phyloP scores from a whole-genome alignment of 2,329 filamentous ascomycete species.

The Botrytis paeoniae region DNA sequence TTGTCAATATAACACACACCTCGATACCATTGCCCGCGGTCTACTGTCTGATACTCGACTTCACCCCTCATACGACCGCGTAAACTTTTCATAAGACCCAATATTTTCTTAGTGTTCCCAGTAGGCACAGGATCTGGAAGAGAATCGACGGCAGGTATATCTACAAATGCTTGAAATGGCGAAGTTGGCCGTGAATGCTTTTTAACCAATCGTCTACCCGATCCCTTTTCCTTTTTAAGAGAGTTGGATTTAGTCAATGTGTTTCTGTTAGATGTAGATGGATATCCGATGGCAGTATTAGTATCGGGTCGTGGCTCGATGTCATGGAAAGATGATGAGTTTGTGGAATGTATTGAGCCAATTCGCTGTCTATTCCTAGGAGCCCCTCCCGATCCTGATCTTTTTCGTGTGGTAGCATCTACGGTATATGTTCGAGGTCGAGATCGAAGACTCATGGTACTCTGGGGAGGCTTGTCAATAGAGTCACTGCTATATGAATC shows the following conservation, averaged over 20 bases:
- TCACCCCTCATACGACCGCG: constrained; percentile 78
- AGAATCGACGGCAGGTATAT: constrained; percentile 58
- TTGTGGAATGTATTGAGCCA: constrained; percentile 66
- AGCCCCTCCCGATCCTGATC: constrained; percentile 40
- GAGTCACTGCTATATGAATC: constrained; percentile 50
- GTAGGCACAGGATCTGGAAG: constrained; percentile 58
- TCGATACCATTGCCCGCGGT: constrained; percentile 60
- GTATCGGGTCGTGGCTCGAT: constrained; percentile 41
- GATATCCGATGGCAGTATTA: constrained; percentile 42
- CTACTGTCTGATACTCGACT: constrained; percentile 66
- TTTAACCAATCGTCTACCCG: constrained; percentile 52
- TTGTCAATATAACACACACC: constrained; percentile 79
- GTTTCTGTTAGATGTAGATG: constrained; percentile 37
- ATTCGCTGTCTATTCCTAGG: constrained; percentile 59
- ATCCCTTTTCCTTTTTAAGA: constrained; percentile 40
- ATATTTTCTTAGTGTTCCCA: constrained; percentile 67
- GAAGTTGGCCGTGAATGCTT: constrained; percentile 55
- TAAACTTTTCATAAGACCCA: constrained; percentile 72
- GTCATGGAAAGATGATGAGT: constrained; percentile 52
- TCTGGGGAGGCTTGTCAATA: constrained; percentile 23
- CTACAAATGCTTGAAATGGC: constrained; percentile 44
- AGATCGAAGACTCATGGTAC: constrained; percentile 36
- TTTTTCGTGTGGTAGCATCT: constrained; percentile 41
- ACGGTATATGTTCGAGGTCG: constrained; percentile 50
- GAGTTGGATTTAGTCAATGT: constrained; percentile 37